A percentile compares a stretch with the other conserved stretches of the same genome.
phyloP scores from a whole-genome alignment of 2,329 filamentous ascomycete species.

The Neurospora crassa region DNA sequence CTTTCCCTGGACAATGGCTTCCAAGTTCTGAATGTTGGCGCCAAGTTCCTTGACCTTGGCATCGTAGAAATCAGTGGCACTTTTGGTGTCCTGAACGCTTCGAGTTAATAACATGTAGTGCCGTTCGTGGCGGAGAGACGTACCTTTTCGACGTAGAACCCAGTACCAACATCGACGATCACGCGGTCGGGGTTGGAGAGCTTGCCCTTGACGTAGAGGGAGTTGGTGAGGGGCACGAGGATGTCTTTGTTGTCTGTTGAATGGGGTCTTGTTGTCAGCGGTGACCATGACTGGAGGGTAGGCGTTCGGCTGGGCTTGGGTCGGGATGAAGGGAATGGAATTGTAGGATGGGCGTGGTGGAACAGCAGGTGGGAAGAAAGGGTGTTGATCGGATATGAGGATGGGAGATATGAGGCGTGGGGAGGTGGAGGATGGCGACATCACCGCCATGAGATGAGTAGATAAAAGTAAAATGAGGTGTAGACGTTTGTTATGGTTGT shows the following conservation, averaged over 20 bases:
- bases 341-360: background rate
- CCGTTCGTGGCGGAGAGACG: slow-evolving; percentile 1
- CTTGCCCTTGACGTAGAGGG: slow-evolving; percentile 82
- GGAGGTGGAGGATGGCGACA: background rate
- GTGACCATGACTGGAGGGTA: background rate
- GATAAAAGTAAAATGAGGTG: background rate
- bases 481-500: background rate
- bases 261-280: background rate
- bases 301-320: background rate
- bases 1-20: slow-evolving; percentile 56
- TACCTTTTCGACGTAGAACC: slow-evolving; percentile 91
- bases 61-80: slow-evolving; percentile 48
- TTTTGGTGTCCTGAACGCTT: slow-evolving; percentile 36
- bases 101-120: background rate
- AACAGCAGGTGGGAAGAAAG: background rate
- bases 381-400: background rate
- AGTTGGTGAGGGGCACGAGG: slow-evolving; percentile 89
- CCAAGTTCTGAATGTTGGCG: slow-evolving; percentile 45
- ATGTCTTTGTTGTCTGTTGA: slow-evolving; percentile 44
- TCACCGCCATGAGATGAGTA: background rate
- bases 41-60: slow-evolving; percentile 43
- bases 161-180: slow-evolving; percentile 86
- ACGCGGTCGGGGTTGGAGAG: slow-evolving; percentile 67
- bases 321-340: background rate
- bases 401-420: background rate